Conservation (phyloP, 2,329 filamentous ascomycete species). For the Venturia aucupariae region DNA sequence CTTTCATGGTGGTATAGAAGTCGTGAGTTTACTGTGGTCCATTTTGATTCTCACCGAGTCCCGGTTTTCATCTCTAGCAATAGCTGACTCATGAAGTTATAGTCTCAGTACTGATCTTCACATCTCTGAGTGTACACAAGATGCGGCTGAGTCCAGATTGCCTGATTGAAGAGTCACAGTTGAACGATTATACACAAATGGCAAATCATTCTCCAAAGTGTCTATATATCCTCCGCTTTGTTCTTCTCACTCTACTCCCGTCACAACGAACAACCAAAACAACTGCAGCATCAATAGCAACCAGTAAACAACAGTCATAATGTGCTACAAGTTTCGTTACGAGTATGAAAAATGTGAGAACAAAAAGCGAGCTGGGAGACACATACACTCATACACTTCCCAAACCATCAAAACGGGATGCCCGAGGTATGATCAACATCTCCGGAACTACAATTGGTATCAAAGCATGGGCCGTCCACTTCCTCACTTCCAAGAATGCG, state of each 20-base stretch:
- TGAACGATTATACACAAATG: background rate
- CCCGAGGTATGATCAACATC: background rate
- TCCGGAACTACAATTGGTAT: background rate
- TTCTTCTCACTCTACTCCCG: background rate
- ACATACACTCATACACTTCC: background rate
- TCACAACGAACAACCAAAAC: too few relatives aligned
- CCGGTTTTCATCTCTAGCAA: too few relatives aligned
- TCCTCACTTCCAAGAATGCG: background rate
- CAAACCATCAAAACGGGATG: background rate
- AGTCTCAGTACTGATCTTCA: too few relatives aligned
- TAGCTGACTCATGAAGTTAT: too few relatives aligned
- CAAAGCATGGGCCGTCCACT: background rate
- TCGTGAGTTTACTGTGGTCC: too few relatives aligned
- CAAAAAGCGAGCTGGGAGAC: background rate
- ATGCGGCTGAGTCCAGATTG: background rate
- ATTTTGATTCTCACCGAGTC: too few relatives aligned
- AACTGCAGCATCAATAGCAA: too few relatives aligned
- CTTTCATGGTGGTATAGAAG: too few relatives aligned
- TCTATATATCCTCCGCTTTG: background rate
- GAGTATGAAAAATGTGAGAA: background rate
- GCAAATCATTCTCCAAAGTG: background rate
- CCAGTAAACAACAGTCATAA: background rate
- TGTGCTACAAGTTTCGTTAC: background rate
- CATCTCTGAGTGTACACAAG: background rate
- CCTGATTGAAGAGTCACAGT: background rate